Evolutionary conservation across 768 basidiomycete genomes (phyloP), one percentile per base, ranked within the genome.

Genomic region (Psilocybe tampanensis): DNA sequence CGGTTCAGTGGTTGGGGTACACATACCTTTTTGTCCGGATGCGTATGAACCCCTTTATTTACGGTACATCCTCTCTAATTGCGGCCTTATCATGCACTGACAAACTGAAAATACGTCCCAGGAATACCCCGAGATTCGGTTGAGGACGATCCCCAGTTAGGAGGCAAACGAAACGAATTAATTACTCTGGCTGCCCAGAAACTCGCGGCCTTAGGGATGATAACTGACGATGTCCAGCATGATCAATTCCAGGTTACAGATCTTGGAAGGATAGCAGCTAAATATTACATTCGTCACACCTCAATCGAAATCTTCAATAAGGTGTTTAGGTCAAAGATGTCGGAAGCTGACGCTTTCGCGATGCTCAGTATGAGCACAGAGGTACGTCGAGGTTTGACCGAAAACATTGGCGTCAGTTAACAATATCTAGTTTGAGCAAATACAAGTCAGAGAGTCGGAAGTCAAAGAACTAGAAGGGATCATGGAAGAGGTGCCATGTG

Each of bases 21-120:
- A 98, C 97, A 1, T 99, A 98, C 69, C 83, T 98, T 26, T 94
- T 92, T 67, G 95, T 98, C 9, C 84, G 96, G 52, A 96, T 98
- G 95, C 80, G 85, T 45, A 92, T 90, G 68, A 96, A 95, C 65
- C 95, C 96, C 2, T 85, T 86, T 64, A 72, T 88, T 47, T 95
- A 96, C 66, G 94, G 94, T 92, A 60, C 15, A 22, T 42, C 18
- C 18, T 47, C 17, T 23, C 53, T 49, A 7, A 33, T 9, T 29
- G 36, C 47, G 18, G 4, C 36, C 47, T 48, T 15, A 17, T 47
- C 19, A 3, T 8, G 36, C 6, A 39, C 13, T 39, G 11, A n/a
- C 24, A 32, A 26, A 18, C 41, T 32, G 44, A 36, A 43, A 41
- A 8, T 3, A 22, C 18, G n/a, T 44, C 26, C 15, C n/a, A 94